Conservation (phyloP, 148 eudicot genomes). For the Heliosperma pusillum region DNA sequence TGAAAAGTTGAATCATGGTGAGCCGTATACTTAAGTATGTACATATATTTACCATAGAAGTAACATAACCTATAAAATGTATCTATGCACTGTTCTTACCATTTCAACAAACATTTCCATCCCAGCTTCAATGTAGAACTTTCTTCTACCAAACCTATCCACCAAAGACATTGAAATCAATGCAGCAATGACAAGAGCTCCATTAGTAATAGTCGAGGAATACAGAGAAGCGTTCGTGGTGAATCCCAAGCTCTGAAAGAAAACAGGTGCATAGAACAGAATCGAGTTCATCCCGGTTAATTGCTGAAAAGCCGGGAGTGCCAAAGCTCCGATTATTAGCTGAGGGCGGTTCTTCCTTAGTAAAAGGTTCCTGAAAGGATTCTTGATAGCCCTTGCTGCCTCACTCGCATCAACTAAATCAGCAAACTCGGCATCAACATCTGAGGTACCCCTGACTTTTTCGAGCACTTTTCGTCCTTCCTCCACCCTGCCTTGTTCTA, state of each 20-base stretch:
- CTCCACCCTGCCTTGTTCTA: conserved; percentile 54
- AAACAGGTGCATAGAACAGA: conserved; percentile 89
- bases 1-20: no score
- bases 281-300: conserved; percentile 89
- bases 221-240: conserved; percentile 53
- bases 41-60: no score
- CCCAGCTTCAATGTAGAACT: conserved; percentile 66
- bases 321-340: conserved; percentile 67
- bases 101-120: conserved; percentile 72
- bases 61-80: neutral
- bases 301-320: conserved; percentile 88
- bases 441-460: conserved; percentile 70
- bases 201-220: conserved; percentile 71
- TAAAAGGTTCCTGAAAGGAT: conserved; percentile 81
- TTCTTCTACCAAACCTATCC: conserved; percentile 73
- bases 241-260: conserved; percentile 87
- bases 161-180: conserved; percentile 74
- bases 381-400: conserved; percentile 60
- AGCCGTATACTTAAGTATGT: no score
- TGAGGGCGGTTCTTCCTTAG: conserved; percentile 76
- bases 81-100: conserved; percentile 35
- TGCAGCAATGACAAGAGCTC: conserved; percentile 65
- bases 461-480: conserved; percentile 58
- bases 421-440: conserved; percentile 73
- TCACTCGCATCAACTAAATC: conserved; percentile 85